Base-by-base conservation (phyloP, 345 rosid species). In the Linum trigynum region DNA sequence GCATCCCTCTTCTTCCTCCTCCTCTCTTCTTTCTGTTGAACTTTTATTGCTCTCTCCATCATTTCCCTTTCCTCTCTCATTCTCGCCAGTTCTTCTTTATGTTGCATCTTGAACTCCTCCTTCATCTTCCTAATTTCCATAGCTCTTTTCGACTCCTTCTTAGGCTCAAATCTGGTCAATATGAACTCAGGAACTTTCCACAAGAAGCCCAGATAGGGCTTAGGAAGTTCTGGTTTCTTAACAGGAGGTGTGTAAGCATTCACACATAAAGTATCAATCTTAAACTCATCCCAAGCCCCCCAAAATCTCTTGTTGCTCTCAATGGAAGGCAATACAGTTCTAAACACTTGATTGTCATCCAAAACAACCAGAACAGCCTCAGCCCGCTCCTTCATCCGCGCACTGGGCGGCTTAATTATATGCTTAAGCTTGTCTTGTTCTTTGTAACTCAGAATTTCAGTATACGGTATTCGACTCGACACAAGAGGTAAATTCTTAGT, bases 201-300 rank as follows among this genome's bases (percentile, higher is more conserved):
- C 43, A 88, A 71, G 77, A 91, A 81, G 55, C 95, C 92, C 67
- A 91, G 71, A 80, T 85, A 91, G 4, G 95, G 89, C 59, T 75
- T 45, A 4, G 98, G 96, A 58, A 87, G 62, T 57, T 84, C 87
- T 0, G 90, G 89, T 74, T 62, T 88, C 83, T 85, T 91, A 68
- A 89, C 72, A 2, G 96, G 95, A 76, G 98, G 98, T 0, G 79
- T 66, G 73, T 84, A 91, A 0, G 96, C 86, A 71, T 91, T 91
- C 32, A 91, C 89, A 72, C 90, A 89, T 4, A 75, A 58, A 50
- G 81, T 56, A 73, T 85, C 95, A 9, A 91, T 75, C 62, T 77
- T 79, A 67, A 87, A 79, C 77, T 81, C 82, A 67, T 83, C 85
- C 96, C 98, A 91, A 15, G 69, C 74, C 39, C 85, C 86, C 98